Evolutionary conservation across 2,329 filamentous ascomycete genomes (phyloP).

Genomic region (Penicillium polonicum): DNA sequence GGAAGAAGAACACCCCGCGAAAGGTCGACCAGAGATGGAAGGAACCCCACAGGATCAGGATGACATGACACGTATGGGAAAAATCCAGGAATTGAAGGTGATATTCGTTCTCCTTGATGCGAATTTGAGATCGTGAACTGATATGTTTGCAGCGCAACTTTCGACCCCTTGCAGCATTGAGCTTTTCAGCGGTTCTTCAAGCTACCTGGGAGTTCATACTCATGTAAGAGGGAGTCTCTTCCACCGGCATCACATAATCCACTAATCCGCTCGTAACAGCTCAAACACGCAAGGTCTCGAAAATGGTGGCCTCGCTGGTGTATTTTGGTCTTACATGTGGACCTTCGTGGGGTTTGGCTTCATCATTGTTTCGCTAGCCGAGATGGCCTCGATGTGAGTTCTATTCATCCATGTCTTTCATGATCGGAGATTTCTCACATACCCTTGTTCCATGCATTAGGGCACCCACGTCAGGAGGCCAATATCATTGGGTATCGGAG

Average conservation of each 20-base stretch:
- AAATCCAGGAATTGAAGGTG: constrained; percentile 32
- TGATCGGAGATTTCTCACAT: background rate
- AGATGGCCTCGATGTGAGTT: constrained; percentile 52
- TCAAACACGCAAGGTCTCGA: constrained; percentile 25
- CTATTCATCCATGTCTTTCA: background rate
- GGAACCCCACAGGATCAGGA: constrained; percentile 23
- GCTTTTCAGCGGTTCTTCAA: constrained; percentile 33
- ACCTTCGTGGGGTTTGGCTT: constrained; percentile 67
- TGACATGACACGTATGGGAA: constrained; percentile 36
- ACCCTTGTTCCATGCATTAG: background rate
- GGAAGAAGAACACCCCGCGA: constrained; percentile 4
- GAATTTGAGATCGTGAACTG: background rate
- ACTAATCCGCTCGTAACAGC: constrained; percentile 3
- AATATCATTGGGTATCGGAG: constrained; percentile 59
- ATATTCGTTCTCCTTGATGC: background rate
- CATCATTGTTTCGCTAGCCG: constrained; percentile 59
- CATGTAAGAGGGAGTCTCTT: constrained; percentile 21
- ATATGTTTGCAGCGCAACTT: constrained; percentile 26
- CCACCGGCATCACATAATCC: accelerated
- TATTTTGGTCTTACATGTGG: constrained; percentile 33
- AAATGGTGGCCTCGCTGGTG: constrained; percentile 24
- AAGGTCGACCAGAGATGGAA: background rate
- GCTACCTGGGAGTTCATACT: constrained; percentile 37
- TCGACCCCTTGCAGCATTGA: constrained; percentile 32
- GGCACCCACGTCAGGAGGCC: constrained; percentile 46